A percentile compares a stretch with the other conserved stretches of the same genome.
Conservation (phyloP, 306 rosid species). For the Rubus parviflorus region DNA sequence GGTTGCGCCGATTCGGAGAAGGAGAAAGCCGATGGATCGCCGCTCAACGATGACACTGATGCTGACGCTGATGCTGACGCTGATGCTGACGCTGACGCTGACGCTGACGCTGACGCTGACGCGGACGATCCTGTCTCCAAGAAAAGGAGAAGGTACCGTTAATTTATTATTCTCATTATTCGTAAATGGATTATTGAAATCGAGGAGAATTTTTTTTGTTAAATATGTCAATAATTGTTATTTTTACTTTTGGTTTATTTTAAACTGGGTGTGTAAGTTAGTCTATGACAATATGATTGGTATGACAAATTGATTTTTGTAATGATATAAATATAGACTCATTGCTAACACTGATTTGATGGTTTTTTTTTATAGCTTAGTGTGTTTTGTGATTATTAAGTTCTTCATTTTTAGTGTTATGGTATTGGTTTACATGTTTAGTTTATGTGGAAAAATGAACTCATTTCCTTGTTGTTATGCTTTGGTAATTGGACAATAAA, state of each 20-base stretch:
- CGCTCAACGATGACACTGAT: neutral
- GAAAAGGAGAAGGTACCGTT: conserved; percentile 58
- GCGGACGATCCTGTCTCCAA: conserved; percentile 52
- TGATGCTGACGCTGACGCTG: conserved; percentile 17
- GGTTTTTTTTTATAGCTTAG: too few species aligned
- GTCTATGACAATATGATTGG: too few species aligned
- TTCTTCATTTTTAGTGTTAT: neutral
- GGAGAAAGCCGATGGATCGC: conserved; percentile 29
- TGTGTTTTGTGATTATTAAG: neutral
- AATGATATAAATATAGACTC: too few species aligned
- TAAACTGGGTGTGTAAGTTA: neutral
- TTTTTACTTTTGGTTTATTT: neutral
- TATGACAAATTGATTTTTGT: too few species aligned
- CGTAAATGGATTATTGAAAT: neutral
- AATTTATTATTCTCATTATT: neutral
- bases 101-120: conserved; percentile 8
- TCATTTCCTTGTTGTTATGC: neutral
- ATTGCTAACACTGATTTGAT: too few species aligned
- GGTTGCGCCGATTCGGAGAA: conserved; percentile 32
- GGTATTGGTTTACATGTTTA: neutral
- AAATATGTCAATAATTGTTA: neutral
- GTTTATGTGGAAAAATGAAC: neutral
- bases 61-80: conserved; percentile 23
- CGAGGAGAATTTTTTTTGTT: neutral
- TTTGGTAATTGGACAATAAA: neutral